Base-by-base conservation (phyloP, 495 filamentous ascomycete genomes). In the Polyplosphaeria fusca region DNA sequence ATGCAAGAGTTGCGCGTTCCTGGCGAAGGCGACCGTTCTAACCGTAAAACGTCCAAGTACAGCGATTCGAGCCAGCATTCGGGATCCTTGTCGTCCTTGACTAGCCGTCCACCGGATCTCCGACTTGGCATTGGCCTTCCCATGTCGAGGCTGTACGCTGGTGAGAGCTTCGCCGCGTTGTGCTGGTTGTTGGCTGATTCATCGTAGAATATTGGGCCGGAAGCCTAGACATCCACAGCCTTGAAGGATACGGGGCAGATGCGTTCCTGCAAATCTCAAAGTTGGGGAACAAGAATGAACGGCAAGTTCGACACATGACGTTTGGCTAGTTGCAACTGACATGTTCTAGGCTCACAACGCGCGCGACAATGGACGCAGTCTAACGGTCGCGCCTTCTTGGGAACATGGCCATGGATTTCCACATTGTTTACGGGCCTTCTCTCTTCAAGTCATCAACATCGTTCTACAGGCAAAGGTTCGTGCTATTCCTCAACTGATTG, bases 181-280 rank as follows among this genome's bases (percentile, higher is more conserved):
- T n/a, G n/a, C n/a, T n/a, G n/a, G n/a, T n/a, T n/a, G n/a, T n/a
- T n/a, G n/a, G n/a, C n/a, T n/a, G n/a, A n/a, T n/a, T n/a, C n/a
- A n/a, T n/a, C n/a, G n/a, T n/a, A n/a, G 92, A 99, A 71, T 98
- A 97, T 71, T 99, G 93, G 93, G 93, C 94, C 5, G 93, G 93
- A 1, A 92, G 81, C 67, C 71, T 99, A 22, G 89, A 96, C 68
- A 66, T 97, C 56, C 93, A 97, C 69, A 95, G 86, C 68, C 72
- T 99, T 30, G 93, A 97, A 64, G 93, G 93, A 0, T 99, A 96
- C 63, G 93, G 93, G 1, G 90, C 94, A n/a, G 93, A 99, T 74
- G 92, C 88, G 1, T 99, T 97, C 68, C 70, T 99, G 57, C 92
- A 97, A 71, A 95, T 99, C 32, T 92, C 89, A 4, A 96, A 96